Base-by-base conservation (phyloP, 352 stramenopile genomes). In the Globisporangium paddicum region DNA sequence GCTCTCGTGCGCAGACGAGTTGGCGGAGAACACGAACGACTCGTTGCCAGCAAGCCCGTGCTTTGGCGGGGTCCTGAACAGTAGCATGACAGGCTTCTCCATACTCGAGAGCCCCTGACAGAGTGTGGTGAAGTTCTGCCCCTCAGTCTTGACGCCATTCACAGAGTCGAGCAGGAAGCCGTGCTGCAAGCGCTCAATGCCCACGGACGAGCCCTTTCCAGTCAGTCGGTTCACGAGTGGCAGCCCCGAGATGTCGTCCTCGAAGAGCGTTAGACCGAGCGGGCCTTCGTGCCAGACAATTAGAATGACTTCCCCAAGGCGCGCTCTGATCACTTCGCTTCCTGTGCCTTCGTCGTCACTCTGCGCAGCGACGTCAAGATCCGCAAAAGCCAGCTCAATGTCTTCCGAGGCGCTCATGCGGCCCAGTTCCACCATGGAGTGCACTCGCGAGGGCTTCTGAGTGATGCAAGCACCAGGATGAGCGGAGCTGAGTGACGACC, bases 161-260 rank as follows among this genome's bases (percentile, higher is more conserved):
- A 90, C 73, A 9, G 74, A 75, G 10, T 69, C 62, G 2, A 90
- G 69, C 16, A 73, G 50, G 53, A 68, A 79, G 3, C 78, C 81
- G 32, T 79, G 66, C 10, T 75, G 61, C 9, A 90, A 45, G 0
- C 48, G 55, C 11, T 79, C 71, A 18, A 90, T 63, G 8, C 73
- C 72, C 2, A 38, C 41, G 2, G 75, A 70, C 0, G 61, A 71
- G 0, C 81, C 78, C 57, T 84, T 85, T n/a, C 78, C 78, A n/a
- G 81, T 90, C 49, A 90, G 71, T 14, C 81, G 78, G 53, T 82
- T 83, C 53, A 90, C 76, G 9, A 79, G n/a, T 13, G 76, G 62
- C 34, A 73, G 64, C 1, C 75, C 73, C 10, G 74, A 78, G 47
- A 82, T 76, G 32, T 66, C 51, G 30, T 87, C 78, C 47, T 86